Conservation (phyloP, 768 basidiomycete genomes). For the Agrocybe chaxingu region DNA sequence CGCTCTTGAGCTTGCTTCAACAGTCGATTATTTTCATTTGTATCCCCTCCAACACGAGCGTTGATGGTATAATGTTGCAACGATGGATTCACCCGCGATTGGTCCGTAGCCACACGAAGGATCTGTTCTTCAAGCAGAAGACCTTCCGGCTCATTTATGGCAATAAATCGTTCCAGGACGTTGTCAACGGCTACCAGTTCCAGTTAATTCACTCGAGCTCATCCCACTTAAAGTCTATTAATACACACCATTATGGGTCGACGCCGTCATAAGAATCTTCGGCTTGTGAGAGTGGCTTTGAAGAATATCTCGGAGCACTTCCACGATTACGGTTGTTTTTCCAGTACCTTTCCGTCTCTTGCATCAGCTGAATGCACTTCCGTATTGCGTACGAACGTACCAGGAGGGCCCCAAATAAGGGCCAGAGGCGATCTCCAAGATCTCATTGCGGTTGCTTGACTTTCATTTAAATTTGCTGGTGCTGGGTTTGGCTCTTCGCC, state of each 20-base stretch:
- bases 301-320: conserved; percentile 47
- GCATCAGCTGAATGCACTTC: not conserved
- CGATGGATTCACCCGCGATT: conserved; percentile 54
- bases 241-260: conserved; percentile 59
- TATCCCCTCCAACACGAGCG: conserved; percentile 60
- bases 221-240: not conserved
- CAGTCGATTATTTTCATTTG: conserved; percentile 55
- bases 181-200: conserved; percentile 57
- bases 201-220: not conserved
- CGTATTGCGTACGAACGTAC: conserved; percentile 22
- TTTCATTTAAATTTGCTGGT: conserved; percentile 42
- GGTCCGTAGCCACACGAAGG: conserved; percentile 67
- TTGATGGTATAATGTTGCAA: conserved; percentile 62
- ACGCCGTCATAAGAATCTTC: conserved; percentile 68
- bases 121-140: conserved; percentile 55
- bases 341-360: conserved; percentile 48
- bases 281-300: conserved; percentile 25
- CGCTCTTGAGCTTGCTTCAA: conserved; percentile 58
- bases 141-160: conserved; percentile 36
- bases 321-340: conserved; percentile 68
- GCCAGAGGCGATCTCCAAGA: conserved; percentile 44
- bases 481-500: conserved; percentile 2
- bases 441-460: conserved; percentile 49
- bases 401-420: conserved; percentile 71
- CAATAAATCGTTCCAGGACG: conserved; percentile 60